Evolutionary conservation across 768 basidiomycete species (phyloP).

Genomic region (Mycena leptocephala): DNA sequence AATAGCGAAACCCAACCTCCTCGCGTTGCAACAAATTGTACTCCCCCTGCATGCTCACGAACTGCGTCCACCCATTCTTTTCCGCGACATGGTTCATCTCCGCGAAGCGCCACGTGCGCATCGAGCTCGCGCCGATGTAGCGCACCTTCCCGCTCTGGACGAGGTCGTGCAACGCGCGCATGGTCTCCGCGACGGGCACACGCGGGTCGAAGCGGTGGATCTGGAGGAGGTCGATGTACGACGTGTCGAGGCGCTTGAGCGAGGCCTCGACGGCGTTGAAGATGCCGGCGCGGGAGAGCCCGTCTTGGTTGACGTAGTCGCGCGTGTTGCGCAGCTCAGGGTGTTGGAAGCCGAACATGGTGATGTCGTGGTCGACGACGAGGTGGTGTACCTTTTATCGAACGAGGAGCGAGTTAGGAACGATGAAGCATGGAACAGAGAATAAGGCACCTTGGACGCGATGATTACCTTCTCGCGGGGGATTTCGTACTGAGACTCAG

Average conservation of each 20-base stretch:
- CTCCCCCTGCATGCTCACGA: conserved; percentile 71
- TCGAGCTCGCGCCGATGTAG: conserved; percentile 65
- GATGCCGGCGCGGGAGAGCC: conserved; percentile 47
- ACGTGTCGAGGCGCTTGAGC: conserved; percentile 44
- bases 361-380: conserved; percentile 20
- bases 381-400: conserved; percentile 35
- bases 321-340: conserved; percentile 13
- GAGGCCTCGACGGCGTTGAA: conserved; percentile 55
- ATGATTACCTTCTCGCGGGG: conserved; percentile 37
- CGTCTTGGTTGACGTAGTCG: conserved; percentile 42
- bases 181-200: conserved; percentile 57
- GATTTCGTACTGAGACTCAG: conserved; percentile 40
- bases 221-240: conserved; percentile 57
- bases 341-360: background rate
- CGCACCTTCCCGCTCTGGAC: conserved; percentile 58
- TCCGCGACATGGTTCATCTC: conserved; percentile 62
- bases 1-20: conserved; percentile 47
- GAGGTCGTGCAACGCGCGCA: conserved; percentile 64
- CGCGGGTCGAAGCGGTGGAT: conserved; percentile 58
- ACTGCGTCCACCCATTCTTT: conserved; percentile 65
- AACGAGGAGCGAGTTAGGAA: too few relatives aligned
- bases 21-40: conserved; percentile 71
- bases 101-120: conserved; percentile 64
- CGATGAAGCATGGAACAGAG: too few relatives aligned
- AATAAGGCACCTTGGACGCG: conserved; percentile 41